phyloP scores from a whole-genome alignment of 129 eudicot species.

The Pulicaria dysenterica region DNA sequence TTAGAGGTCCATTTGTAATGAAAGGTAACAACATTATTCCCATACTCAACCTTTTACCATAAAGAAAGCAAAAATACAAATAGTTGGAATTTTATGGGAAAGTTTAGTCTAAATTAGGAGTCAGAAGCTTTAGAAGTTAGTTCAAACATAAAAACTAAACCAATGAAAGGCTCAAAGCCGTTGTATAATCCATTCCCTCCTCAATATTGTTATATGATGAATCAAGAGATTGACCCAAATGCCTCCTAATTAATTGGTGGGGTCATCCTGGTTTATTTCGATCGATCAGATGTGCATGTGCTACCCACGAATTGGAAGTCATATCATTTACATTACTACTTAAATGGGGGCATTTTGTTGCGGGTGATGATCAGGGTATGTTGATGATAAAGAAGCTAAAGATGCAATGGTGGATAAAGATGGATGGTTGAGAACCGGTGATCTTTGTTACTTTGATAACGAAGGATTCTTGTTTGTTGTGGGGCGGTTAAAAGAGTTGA shows the following conservation, averaged over 20 bases:
- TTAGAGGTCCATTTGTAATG: slow-evolving; percentile 64
- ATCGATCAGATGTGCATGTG: too few species aligned
- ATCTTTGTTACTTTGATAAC: slow-evolving; percentile 55
- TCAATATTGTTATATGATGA: too few species aligned
- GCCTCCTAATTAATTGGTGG: too few species aligned
- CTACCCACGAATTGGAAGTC: too few species aligned
- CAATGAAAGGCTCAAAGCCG: too few species aligned
- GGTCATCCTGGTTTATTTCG: too few species aligned
- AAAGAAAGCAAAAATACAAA: not conserved
- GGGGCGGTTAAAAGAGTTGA: slow-evolving; percentile 53
- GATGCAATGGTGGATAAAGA: slow-evolving; percentile 31
- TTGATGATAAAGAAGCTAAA: slow-evolving; percentile 46
- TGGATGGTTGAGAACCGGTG: slow-evolving; percentile 60
- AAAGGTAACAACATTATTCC: slow-evolving; percentile 43
- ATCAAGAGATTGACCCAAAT: too few species aligned
- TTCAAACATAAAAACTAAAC: too few species aligned
- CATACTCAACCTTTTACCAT: not conserved
- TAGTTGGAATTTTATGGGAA: too few species aligned
- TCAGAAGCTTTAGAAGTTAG: not conserved
- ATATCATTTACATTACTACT: not conserved
- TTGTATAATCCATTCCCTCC: too few species aligned
- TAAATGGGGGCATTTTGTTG: not conserved
- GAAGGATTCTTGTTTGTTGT: slow-evolving; percentile 55
- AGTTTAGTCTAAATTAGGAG: too few species aligned
- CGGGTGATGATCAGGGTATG: slow-evolving; percentile 45